Percentiles rank a stretch among this genome's conserved stretches.
Evolutionary conservation across 2,329 filamentous ascomycete species (phyloP).

Genomic region (Drechslerella dactyloides): DNA sequence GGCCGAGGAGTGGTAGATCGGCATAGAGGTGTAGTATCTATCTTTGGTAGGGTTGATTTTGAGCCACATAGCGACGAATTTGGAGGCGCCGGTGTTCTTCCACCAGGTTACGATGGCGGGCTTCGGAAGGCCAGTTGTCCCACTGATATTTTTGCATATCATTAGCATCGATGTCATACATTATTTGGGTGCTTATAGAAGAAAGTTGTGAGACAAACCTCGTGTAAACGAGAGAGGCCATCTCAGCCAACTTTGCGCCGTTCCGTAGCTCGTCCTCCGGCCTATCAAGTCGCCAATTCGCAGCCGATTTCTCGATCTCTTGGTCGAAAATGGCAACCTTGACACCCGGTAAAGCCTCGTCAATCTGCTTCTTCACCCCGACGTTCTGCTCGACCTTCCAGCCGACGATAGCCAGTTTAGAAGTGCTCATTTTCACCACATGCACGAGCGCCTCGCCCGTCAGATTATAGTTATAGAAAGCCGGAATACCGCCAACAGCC

Average conservation of each 20-base stretch:
- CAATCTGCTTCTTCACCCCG: constrained; percentile 51
- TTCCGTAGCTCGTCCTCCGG: constrained; percentile 51
- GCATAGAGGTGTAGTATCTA: constrained; percentile 83
- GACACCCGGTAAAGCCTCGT: constrained; percentile 44
- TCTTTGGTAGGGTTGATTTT: constrained; percentile 66
- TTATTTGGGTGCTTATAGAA: neutral
- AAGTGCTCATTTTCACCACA: constrained; percentile 72
- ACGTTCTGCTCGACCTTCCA: constrained; percentile 65
- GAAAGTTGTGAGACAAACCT: constrained; percentile 27
- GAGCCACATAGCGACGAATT: constrained; percentile 66
- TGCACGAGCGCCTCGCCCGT: constrained; percentile 73
- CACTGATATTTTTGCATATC: constrained; percentile 59
- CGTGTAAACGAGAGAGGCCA: constrained; percentile 80
- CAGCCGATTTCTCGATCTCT: constrained; percentile 65
- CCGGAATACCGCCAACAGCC: constrained; percentile 81
- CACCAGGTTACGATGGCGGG: constrained; percentile 76
- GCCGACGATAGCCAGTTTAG: constrained; percentile 74
- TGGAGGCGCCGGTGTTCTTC: constrained; percentile 66
- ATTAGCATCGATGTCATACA: constrained; percentile 56
- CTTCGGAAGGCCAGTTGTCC: constrained; percentile 84
- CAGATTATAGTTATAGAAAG: constrained; percentile 88
- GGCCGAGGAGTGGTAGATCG: constrained; percentile 84
- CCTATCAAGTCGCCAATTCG: constrained; percentile 57
- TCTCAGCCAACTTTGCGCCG: constrained; percentile 60
- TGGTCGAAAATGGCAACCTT: constrained; percentile 69